These are phyloP conservation scores for Lentithecium fluviatile DNA, from an alignment of 495 filamentous ascomycete genomes.

Conservation along the genomic window DNA sequence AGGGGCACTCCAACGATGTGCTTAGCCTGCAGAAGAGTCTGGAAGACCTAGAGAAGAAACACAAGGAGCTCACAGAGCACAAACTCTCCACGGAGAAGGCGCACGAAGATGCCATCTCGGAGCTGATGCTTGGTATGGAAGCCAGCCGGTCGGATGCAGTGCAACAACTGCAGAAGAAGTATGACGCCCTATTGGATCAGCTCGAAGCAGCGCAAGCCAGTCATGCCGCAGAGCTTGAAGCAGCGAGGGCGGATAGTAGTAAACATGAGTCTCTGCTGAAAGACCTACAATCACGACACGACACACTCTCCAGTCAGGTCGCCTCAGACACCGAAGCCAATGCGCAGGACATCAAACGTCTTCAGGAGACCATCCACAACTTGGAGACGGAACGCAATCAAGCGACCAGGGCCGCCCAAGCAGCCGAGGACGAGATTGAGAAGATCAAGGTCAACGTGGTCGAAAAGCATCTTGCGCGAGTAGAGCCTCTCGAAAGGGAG, in stretches of 20 bases:
- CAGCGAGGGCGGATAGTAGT: neutral
- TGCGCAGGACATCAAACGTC: constrained; percentile 14
- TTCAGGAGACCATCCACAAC: constrained; percentile 15
- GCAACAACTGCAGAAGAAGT: constrained; percentile 30
- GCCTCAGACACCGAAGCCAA: constrained; percentile 7
- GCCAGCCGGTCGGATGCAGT: constrained; percentile 23
- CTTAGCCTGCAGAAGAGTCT: constrained; percentile 20
- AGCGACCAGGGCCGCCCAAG: constrained; percentile 5
- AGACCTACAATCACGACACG: constrained; percentile 15
- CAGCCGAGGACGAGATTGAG: constrained; percentile 27
- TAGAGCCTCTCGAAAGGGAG: constrained; percentile 32
- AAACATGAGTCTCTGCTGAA: constrained; percentile 8
- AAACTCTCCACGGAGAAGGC: constrained; percentile 19
- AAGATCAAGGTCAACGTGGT: constrained; percentile 32
- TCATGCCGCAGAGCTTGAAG: constrained; percentile 18
- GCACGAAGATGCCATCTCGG: constrained; percentile 29
- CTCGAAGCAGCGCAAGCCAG: constrained; percentile 6
- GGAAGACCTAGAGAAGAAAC: constrained; percentile 21
- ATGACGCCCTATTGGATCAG: constrained; percentile 21
- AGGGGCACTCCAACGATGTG: constrained; percentile 33
- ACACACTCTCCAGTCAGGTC: constrained; percentile 4
- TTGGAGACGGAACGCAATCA: constrained; percentile 15
- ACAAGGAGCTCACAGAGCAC: constrained; percentile 23
- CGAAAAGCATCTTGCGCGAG: constrained; percentile 24
- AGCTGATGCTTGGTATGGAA: constrained; percentile 31